A percentile compares a stretch with the other conserved stretches of the same genome.
These are phyloP conservation scores for Eremomyces bilateralis DNA, from an alignment of 495 filamentous ascomycete genomes.

Conservation along the genomic window DNA sequence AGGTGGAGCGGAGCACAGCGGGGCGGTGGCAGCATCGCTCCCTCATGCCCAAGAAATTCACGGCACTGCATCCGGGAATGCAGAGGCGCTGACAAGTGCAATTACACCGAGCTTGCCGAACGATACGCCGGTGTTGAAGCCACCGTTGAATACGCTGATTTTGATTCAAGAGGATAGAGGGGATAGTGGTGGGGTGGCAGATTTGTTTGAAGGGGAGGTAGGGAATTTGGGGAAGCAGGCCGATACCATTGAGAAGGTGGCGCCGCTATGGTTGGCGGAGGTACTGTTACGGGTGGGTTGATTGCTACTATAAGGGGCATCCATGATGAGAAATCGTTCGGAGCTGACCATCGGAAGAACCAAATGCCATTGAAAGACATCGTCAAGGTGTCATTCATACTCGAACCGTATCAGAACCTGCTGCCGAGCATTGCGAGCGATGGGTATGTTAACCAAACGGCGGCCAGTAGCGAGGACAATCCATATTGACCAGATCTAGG, in stretches of 20 bases:
- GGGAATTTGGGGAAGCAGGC: constrained; percentile 54
- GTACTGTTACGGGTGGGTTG: constrained; percentile 48
- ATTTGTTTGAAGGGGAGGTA: constrained; percentile 78
- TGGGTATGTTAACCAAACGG: constrained; percentile 14
- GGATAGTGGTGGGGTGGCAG: constrained; percentile 70
- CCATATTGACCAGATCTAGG: too few species aligned
- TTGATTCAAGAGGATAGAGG: constrained; percentile 88
- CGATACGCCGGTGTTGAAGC: constrained; percentile 69
- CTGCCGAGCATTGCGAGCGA: constrained; percentile 30
- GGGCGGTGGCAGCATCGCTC: not conserved
- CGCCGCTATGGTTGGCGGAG: constrained; percentile 81
- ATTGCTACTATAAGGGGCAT: not conserved
- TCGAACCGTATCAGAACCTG: constrained; percentile 62
- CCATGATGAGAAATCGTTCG: too few species aligned
- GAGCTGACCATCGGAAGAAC: constrained; percentile 29
- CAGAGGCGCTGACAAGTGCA: constrained; percentile 24
- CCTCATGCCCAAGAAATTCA: not conserved
- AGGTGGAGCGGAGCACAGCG: too few species aligned
- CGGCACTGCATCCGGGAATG: not conserved
- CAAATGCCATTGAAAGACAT: constrained; percentile 73
- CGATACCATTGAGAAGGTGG: constrained; percentile 62
- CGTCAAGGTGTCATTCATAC: constrained; percentile 75
- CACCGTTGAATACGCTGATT: constrained; percentile 58
- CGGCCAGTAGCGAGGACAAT: too few species aligned
- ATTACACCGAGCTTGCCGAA: constrained; percentile 58